Base-by-base conservation (phyloP, 352 stramenopile species). In the Globisporangium perplexum region DNA sequence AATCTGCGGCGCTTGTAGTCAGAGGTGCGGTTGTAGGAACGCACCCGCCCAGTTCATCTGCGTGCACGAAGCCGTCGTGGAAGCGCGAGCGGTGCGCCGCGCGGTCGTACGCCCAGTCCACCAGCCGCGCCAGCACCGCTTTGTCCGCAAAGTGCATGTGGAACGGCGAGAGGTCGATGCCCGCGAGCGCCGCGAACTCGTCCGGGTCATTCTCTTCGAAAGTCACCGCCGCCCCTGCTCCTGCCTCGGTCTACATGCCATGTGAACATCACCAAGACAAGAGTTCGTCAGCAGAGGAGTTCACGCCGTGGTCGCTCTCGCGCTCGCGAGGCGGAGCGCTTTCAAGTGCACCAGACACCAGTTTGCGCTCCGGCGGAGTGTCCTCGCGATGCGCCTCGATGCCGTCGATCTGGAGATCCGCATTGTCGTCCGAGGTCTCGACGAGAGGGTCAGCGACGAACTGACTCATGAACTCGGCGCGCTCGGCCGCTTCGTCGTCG, bases 21-120 rank as follows among this genome's bases (percentile, higher is more conserved):
- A n/a, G n/a, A n/a, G n/a, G n/a, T n/a, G n/a, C n/a, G n/a, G n/a
- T n/a, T n/a, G n/a, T 36, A 36, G 31, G 31, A 36, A 36, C 31
- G 31, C 31, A 54, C 39, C 23, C 24, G 6, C 60, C 69, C 18
- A 88, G 60, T 31, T 88, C 77, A 20, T 76, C 57, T 7, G 69
- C 72, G 45, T 77, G 72, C 18, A 88, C 62, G 35, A 74, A 68
- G 18, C 64, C 68, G 63, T 89, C 77, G 3, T 60, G 49, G 45
- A 79, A 74, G 11, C 56, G 50, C 7, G 67, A 76, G 20, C 69
- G 54, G 28, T 42, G 47, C 7, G 66, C 73, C 15, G 77, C 66
- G 54, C 68, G 63, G 52, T 76, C 65, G 59, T 89, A 89, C 14
- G 77, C 72, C 75, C 75, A 89, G 38, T 86, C 75, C 22, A 89